These are phyloP conservation scores for Rhodofomes roseus DNA, from an alignment of 1,284 basidiomycete genomes.

Conservation along the genomic window DNA sequence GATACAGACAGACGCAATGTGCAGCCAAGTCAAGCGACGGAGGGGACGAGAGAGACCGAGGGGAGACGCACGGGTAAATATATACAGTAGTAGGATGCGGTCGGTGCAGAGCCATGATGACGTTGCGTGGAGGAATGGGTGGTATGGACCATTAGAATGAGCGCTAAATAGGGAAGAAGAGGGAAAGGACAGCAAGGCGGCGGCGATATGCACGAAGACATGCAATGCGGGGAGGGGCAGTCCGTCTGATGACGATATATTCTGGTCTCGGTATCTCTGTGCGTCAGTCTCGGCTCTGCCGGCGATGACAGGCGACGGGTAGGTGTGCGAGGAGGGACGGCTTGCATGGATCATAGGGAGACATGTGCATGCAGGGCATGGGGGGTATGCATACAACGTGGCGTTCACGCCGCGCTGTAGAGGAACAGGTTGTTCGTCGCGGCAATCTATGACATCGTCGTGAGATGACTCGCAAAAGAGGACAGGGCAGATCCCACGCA, in stretches of 20 bases:
- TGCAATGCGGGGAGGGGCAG: constrained; percentile 4
- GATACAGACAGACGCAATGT: constrained; percentile 10
- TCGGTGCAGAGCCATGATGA: background rate
- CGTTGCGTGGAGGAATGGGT: background rate
- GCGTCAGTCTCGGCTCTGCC: constrained; percentile 20
- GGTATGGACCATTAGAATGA: background rate
- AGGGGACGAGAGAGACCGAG: constrained; percentile 5
- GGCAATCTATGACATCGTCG: constrained; percentile 65
- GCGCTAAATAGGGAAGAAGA: background rate
- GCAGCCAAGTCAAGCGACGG: constrained; percentile 6
- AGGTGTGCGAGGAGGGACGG: constrained; percentile 9
- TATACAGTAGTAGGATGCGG: constrained; percentile 2
- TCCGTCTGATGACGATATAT: constrained; percentile 11
- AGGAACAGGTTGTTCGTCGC: constrained; percentile 93
- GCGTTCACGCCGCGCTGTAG: constrained; percentile 74
- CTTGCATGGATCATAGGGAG: background rate
- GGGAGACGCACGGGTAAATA: constrained; percentile 4
- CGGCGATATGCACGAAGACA: background rate
- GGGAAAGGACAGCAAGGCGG: constrained; percentile 4
- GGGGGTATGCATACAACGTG: constrained; percentile 5
- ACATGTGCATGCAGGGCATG: constrained; percentile 6
- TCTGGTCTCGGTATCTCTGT: constrained; percentile 17
- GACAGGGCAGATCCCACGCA: constrained; percentile 36
- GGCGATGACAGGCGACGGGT: constrained; percentile 1
- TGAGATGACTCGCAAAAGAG: background rate